Base-by-base conservation (phyloP, 352 stramenopile species). In the Pythium aristosporum region DNA sequence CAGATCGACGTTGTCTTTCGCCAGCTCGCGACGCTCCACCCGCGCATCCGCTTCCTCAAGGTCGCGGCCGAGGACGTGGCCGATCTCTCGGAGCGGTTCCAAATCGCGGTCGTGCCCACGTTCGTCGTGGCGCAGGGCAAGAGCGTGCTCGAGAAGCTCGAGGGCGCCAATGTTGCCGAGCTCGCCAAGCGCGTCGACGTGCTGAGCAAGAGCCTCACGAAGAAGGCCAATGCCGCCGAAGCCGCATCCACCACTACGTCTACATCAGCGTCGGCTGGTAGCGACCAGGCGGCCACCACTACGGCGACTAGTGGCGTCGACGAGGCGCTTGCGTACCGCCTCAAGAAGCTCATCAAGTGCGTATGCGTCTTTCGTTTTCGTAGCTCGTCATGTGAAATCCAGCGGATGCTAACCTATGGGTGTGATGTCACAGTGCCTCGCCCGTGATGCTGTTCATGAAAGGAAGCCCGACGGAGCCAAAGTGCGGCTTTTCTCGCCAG, bases 361-460 rank as follows among this genome's bases (percentile, higher is more conserved):
- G 71, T 64, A 30, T 20, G 11, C 30, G 52, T 37, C 12, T 37
- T 13, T 49, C n/a, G 36, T 3, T 30, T 3, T 30, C 10, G 11
- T 28, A 39, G 46, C 15, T 34, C 2, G 2, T 49, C 9, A 34
- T 12, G n/a, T 16, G 13, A 34, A 12, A 37, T 41, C 12, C 48
- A 36, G 21, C 2, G n/a, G 28, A 30, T 12, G 10, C 30, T 41
- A 39, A 54, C 47, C 13, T 36, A 28, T 41, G 32, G 8, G n/a
- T 47, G 11, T 52, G 41, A 41, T 41, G 11, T 21, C 20, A 41
- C 46, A 88, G 73, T 50, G 87, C 87, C 18, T 91, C 90, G 32
- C 78, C 88, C 2, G 92, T 99, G 50, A 98, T 99, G 95, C 77
- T 99, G 21, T 99, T 99, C 75, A 99, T 99, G 96, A 99, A 99